Percentiles rank a stretch among this genome's conserved stretches.
Conservation (phyloP, 192 early-diverging fungal genomes). For the Diversispora epigaea region DNA sequence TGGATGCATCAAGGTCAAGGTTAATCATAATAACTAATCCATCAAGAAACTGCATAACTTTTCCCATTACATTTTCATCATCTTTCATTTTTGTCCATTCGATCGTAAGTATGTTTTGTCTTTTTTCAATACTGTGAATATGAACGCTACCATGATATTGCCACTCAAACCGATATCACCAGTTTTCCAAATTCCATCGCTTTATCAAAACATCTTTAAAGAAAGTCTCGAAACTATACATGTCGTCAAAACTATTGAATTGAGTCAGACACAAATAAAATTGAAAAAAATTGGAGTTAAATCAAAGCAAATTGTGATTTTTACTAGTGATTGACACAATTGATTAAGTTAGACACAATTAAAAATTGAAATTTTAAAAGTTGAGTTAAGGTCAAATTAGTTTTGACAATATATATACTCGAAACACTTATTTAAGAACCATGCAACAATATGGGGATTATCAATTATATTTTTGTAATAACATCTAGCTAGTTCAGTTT, state of each 20-base stretch:
- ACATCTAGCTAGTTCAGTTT: background rate
- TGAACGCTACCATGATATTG: constrained; percentile 4
- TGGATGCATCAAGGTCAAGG: background rate
- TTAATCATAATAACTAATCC: constrained; percentile 3
- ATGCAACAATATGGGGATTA: background rate
- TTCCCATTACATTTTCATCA: background rate
- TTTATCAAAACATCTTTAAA: background rate
- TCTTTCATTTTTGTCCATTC: background rate
- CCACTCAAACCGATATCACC: background rate
- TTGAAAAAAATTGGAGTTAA: too few species aligned
- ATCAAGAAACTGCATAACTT: background rate
- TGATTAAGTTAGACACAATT: too few species aligned
- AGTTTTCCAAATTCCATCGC: background rate
- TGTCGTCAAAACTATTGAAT: too few species aligned
- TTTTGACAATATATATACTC: too few species aligned
- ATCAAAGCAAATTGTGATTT: too few species aligned
- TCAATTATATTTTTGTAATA: too few species aligned
- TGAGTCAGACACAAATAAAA: too few species aligned
- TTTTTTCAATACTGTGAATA: constrained; percentile 6
- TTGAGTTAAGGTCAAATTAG: too few species aligned
- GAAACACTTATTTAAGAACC: background rate
- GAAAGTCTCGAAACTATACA: too few species aligned
- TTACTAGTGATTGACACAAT: too few species aligned
- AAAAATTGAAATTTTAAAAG: too few species aligned
- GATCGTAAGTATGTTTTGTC: background rate